Evolutionary conservation across 768 basidiomycete species (phyloP), one percentile per base, ranked within the genome.

Genomic region (Lentinus brumalis): DNA sequence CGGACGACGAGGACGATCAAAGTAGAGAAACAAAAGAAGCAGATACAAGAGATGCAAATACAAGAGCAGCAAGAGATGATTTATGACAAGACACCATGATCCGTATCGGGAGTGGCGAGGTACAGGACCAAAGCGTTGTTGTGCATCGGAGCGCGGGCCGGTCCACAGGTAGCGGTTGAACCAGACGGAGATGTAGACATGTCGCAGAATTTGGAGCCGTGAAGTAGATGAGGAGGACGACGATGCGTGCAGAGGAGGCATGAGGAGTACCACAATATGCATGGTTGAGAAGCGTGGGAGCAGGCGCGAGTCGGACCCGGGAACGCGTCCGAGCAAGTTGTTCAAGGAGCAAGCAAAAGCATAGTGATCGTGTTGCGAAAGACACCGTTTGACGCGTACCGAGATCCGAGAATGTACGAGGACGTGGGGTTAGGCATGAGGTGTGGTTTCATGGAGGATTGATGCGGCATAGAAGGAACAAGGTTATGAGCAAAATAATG

Each of bases 61-160:
- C 21, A 21, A 45, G 44, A 16, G 41, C 41, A 54, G 38, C 39
- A 49, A 62, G 53, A 30, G 53, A 58, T 65, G 31, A 41, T 51
- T 16, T 39, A 41, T 10, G 11, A 41, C 11, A 10, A 41, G 42
- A 4, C 15, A 18, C 21, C 21, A 11, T 9, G 3, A 26, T 26
- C 21, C 8, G 29, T 49, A 26, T 35, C 21, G 46, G n/a, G 46
- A 47, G 46, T 49, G 46, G 46, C 21, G 46, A 30, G 35, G 35
- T 35, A 4, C 18, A 26, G 46, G 18, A 31, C 46, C 21, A 29
- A 29, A 26, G 26, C 21, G 21, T 49, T 12, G 46, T 26, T 12
- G 46, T 26, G 35, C 21, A 29, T 1, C 42, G 18, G 14, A 44
- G 6, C 15, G 18, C 18, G 18, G 14, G 42, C 18, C 14, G 42